phyloP scores from a whole-genome alignment of 176 grass and related monocot species.

The Carex kokanica region DNA sequence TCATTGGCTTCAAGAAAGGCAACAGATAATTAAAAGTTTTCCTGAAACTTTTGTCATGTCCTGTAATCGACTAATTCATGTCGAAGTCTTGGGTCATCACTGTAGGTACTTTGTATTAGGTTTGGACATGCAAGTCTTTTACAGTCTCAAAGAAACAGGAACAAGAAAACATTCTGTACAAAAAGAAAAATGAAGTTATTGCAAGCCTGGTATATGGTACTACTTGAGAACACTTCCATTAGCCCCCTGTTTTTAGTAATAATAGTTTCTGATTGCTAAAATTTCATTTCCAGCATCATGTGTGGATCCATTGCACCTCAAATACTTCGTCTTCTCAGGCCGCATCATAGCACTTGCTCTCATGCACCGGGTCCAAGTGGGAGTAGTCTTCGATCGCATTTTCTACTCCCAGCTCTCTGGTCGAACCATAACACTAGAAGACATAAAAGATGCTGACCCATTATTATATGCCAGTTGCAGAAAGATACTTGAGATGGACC shows the following conservation, averaged over 20 bases:
- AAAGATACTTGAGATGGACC: constrained; percentile 85
- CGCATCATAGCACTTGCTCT: constrained; percentile 89
- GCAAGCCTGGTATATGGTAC: not conserved
- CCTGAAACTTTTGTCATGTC: not conserved
- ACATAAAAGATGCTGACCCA: constrained; percentile 79
- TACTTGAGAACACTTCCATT: not conserved
- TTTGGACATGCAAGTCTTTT: not conserved
- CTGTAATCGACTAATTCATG: not conserved
- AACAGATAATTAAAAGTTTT: not conserved
- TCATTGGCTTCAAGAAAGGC: not conserved
- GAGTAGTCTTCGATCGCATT: constrained; percentile 73
- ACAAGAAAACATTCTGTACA: not conserved
- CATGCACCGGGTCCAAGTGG: constrained; percentile 98
- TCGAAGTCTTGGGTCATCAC: not conserved
- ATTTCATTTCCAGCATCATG: constrained; percentile 62
- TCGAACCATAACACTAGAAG: constrained; percentile 73
- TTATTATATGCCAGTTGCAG: constrained; percentile 72
- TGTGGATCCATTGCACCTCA: constrained; percentile 87
- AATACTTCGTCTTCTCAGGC: constrained; percentile 85
- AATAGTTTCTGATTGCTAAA: not conserved
- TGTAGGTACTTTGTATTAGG: not conserved
- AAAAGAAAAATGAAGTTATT: not conserved
- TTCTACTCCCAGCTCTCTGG: constrained; percentile 85
- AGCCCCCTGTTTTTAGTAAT: not conserved
- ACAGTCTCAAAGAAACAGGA: not conserved